Evolutionary conservation across 495 filamentous ascomycete genomes (phyloP).

Genomic region (Lasiosphaeriaceae sp.): DNA sequence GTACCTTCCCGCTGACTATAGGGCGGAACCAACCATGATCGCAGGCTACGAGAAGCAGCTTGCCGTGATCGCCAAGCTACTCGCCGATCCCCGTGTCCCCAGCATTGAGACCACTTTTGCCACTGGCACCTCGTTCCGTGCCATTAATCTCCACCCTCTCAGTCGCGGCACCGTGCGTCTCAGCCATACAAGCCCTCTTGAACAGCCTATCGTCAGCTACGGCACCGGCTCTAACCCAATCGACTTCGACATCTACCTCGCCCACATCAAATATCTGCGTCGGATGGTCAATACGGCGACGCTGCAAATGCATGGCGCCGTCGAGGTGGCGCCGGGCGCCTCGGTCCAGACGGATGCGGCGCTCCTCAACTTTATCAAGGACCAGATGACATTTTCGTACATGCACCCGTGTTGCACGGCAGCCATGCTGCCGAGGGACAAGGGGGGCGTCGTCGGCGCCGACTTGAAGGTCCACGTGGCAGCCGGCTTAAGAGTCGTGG

Average conservation of each 20-base stretch:
- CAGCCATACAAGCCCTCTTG: neutral
- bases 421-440: conserved; percentile 41
- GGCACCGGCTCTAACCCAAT: conserved; percentile 7
- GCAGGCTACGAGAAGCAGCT: conserved; percentile 17
- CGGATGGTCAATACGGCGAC: conserved; percentile 17
- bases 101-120: conserved; percentile 22
- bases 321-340: conserved; percentile 10
- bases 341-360: neutral
- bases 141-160: conserved; percentile 30
- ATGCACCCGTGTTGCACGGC: conserved; percentile 35
- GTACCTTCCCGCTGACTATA: conserved; percentile 9
- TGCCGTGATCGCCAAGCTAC: conserved; percentile 2
- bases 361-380: conserved; percentile 1
- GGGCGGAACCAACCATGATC: conserved; percentile 5
- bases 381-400: conserved; percentile 5
- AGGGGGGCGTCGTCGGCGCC: conserved; percentile 50
- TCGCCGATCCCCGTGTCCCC: conserved; percentile 9
- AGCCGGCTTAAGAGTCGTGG: conserved; percentile 53
- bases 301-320: conserved; percentile 6
- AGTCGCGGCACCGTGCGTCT: conserved; percentile 21
- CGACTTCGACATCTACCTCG: conserved; percentile 21
- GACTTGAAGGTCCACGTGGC: conserved; percentile 51
- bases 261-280: conserved; percentile 14
- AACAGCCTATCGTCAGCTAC: conserved; percentile 10
- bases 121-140: conserved; percentile 6